phyloP scores from a whole-genome alignment of 1,284 basidiomycete genomes.

The Leccinum fuscescens region DNA sequence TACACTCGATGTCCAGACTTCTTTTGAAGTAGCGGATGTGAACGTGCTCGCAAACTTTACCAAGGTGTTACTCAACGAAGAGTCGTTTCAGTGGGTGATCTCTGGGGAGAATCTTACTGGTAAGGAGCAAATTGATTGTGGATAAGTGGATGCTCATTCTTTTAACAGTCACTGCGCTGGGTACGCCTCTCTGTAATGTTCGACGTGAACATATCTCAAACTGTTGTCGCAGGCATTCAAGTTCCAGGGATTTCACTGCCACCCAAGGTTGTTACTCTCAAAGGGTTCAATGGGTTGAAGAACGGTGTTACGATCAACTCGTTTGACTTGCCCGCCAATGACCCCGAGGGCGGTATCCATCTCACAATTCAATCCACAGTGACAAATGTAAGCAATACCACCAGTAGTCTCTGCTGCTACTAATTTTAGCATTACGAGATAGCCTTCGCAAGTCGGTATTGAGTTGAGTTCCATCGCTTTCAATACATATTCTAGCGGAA shows the following conservation, averaged over 20 bases:
- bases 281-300: constrained; percentile 71
- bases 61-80: constrained; percentile 61
- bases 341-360: constrained; percentile 74
- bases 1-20: constrained; percentile 52
- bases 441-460: constrained; percentile 80
- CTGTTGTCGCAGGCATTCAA: constrained; percentile 44
- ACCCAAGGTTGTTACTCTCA: constrained; percentile 63
- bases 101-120: constrained; percentile 66
- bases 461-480: constrained; percentile 64
- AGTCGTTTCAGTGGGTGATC: constrained; percentile 75
- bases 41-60: constrained; percentile 67
- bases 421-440: not conserved
- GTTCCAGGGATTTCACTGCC: constrained; percentile 56
- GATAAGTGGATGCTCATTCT: constrained; percentile 7
- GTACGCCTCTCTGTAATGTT: constrained; percentile 30
- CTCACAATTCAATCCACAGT: constrained; percentile 64
- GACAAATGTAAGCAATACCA: constrained; percentile 49
- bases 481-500: constrained; percentile 52
- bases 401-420: constrained; percentile 3
- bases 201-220: constrained; percentile 2
- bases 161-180: constrained; percentile 50
- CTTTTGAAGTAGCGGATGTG: constrained; percentile 63
- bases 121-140: constrained; percentile 20
- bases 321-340: constrained; percentile 73
- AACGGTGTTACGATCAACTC: constrained; percentile 63